Evolutionary conservation across 306 rosid genomes (phyloP).

Genomic region (Vachellia collinsii): DNA sequence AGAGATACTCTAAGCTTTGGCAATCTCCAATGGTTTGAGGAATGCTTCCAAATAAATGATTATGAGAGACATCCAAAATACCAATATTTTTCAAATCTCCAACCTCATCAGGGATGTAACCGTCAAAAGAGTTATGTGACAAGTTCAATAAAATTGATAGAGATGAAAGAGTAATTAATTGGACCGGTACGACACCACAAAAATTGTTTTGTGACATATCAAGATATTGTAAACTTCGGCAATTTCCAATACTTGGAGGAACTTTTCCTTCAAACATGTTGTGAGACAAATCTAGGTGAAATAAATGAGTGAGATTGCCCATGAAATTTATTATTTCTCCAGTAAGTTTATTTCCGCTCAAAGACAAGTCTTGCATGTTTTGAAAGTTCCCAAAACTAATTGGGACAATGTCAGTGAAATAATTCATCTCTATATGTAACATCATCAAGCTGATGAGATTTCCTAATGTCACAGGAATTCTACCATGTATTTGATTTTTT

Average conservation of each 20-base stretch:
- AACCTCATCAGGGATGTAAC: background rate
- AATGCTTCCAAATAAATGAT: background rate
- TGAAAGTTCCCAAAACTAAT: background rate
- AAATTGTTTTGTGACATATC: background rate
- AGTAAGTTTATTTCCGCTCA: background rate
- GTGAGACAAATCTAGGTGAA: no score
- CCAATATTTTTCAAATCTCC: background rate
- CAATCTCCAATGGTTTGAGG: background rate
- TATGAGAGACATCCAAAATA: background rate
- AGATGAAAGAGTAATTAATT: background rate
- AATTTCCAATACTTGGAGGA: background rate
- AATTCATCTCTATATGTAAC: fast-evolving
- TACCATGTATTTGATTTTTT: background rate
- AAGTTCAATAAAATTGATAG: no score
- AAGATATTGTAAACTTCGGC: background rate
- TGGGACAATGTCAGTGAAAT: background rate
- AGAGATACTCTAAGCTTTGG: background rate
- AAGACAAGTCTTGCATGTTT: background rate
- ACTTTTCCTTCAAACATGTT: background rate
- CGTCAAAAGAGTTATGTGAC: background rate
- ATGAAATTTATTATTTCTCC: background rate
- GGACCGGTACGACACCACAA: background rate
- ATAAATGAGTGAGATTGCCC: no score
- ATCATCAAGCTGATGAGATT: background rate
- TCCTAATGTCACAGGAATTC: background rate